phyloP scores from a whole-genome alignment of 2,329 filamentous ascomycete species.

The Xylaria sp. region DNA sequence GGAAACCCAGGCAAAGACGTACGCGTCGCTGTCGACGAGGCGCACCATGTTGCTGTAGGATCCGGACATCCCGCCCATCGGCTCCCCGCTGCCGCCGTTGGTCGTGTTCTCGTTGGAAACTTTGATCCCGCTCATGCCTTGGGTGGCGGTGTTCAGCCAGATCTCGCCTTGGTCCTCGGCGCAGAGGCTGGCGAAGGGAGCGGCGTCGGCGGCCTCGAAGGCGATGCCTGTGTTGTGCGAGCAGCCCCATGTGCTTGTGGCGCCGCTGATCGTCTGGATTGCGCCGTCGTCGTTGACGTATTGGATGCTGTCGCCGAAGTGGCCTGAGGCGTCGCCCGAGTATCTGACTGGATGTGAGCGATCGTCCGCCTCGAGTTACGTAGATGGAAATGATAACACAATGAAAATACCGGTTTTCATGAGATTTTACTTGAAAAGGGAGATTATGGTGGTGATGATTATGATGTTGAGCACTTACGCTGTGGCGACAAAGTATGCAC shows the following conservation, averaged over 20 bases:
- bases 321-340: constrained; percentile 57
- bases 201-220: constrained; percentile 62
- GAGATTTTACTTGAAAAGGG: too few relatives aligned
- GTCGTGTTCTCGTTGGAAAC: constrained; percentile 67
- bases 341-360: not conserved
- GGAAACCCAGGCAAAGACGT: constrained; percentile 68
- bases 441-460: too few relatives aligned
- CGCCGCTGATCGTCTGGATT: constrained; percentile 56
- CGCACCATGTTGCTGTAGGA: constrained; percentile 63
- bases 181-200: constrained; percentile 64
- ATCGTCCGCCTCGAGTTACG: not conserved
- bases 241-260: constrained; percentile 64
- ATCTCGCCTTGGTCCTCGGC: constrained; percentile 68
- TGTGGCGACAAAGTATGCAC: constrained; percentile 67
- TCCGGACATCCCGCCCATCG: constrained; percentile 68
- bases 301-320: constrained; percentile 60
- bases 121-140: constrained; percentile 64
- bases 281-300: constrained; percentile 56
- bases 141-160: constrained; percentile 66
- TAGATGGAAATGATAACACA: too few relatives aligned
- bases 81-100: constrained; percentile 63
- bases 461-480: constrained; percentile 46
- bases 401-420: too few relatives aligned
- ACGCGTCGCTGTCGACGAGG: constrained; percentile 56
- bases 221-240: constrained; percentile 70